Conservation (phyloP, 352 stramenopile species). For the Plasmopara halstedii region DNA sequence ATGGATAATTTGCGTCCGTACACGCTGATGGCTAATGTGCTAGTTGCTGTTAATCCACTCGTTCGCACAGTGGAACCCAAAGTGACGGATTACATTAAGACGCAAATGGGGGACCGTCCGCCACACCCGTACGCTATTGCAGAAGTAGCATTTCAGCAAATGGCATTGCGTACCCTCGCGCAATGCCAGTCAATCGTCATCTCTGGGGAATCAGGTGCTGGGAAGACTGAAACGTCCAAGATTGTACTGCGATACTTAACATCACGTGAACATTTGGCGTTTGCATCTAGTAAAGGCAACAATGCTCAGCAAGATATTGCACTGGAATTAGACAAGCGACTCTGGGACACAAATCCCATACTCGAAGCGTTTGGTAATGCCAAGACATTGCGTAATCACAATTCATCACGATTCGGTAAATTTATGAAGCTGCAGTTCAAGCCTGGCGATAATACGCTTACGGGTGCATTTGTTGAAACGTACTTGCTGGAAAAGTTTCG, state of each 20-base stretch:
- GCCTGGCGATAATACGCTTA: slow-evolving; percentile 58
- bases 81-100: slow-evolving; percentile 85
- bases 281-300: slow-evolving; percentile 27
- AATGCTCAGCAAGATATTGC: slow-evolving; percentile 47
- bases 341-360: slow-evolving; percentile 87
- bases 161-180: slow-evolving; percentile 68
- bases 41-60: slow-evolving; percentile 85
- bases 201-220: slow-evolving; percentile 77
- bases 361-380: slow-evolving; percentile 84
- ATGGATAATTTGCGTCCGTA: slow-evolving; percentile 72
- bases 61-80: slow-evolving; percentile 72
- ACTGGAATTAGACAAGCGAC: slow-evolving; percentile 76
- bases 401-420: slow-evolving; percentile 83
- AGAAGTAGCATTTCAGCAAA: slow-evolving; percentile 86
- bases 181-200: slow-evolving; percentile 87
- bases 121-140: slow-evolving; percentile 80
- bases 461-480: slow-evolving; percentile 79
- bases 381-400: slow-evolving; percentile 85
- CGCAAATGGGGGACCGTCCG: slow-evolving; percentile 77
- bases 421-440: slow-evolving; percentile 89
- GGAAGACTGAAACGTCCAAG: slow-evolving; percentile 87
- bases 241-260: slow-evolving; percentile 85
- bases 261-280: slow-evolving; percentile 62
- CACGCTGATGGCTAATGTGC: slow-evolving; percentile 85
- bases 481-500: slow-evolving; percentile 88